Conservation (phyloP, 176 grass and related monocot genomes). For the Panicum miliaceum region DNA sequence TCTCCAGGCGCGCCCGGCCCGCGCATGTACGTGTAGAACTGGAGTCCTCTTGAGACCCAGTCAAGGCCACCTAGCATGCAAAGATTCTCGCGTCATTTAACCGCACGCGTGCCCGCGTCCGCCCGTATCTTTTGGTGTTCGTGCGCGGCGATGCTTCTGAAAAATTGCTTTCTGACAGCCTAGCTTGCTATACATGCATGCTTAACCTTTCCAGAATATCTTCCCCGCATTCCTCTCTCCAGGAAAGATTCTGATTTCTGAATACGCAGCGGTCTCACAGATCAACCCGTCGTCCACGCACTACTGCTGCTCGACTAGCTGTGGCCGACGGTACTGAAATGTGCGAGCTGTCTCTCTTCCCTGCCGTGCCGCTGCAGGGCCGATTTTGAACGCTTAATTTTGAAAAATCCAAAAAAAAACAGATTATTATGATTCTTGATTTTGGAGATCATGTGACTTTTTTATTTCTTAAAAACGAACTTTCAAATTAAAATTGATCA, state of each 20-base stretch:
- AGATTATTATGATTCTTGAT: too few relatives aligned
- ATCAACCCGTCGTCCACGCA: not conserved
- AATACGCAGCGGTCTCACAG: not conserved
- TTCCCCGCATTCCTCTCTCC: conserved; percentile 9
- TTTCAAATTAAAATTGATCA: too few relatives aligned
- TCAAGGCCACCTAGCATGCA: not conserved
- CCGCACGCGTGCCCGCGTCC: conserved; percentile 8
- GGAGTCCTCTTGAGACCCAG: not conserved
- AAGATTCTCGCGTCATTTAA: conserved; percentile 38
- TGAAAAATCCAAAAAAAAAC: too few relatives aligned
- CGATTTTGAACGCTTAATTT: too few relatives aligned
- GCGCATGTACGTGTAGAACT: not conserved
- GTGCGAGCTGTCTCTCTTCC: conserved; percentile 27
- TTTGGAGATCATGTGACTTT: too few relatives aligned
- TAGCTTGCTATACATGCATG: not conserved
- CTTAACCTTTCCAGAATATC: not conserved
- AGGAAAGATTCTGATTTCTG: conserved; percentile 44
- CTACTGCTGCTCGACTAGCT: conserved; percentile 16
- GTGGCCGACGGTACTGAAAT: conserved; percentile 23
- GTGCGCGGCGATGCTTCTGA: conserved; percentile 33
- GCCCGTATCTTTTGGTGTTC: conserved; percentile 43
- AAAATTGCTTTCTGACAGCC: conserved; percentile 44
- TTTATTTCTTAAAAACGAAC: too few relatives aligned
- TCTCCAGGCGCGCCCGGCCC: not conserved
- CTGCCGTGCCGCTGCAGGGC: not conserved